Evolutionary conservation across 306 rosid genomes (phyloP), one percentile per base, ranked within the genome.

Genomic region (Vigna trinervia): DNA sequence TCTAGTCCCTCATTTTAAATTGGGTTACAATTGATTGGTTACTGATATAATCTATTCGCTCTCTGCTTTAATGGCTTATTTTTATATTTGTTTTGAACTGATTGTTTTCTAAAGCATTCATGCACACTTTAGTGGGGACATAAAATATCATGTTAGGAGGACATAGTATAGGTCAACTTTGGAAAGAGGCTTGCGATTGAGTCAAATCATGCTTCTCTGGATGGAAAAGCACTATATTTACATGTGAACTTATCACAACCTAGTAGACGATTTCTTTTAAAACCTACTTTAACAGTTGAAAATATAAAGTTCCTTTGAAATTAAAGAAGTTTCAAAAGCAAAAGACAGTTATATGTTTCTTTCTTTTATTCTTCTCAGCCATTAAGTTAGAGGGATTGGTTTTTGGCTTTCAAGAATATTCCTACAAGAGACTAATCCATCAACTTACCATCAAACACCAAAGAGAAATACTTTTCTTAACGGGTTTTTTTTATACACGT

Each of bases 121-220:
- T 63, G 17, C 78, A 62, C 7, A 28, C 43, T 80, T 17, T 74
- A 41, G 83, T 53, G 60, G 77, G 53, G 39, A 50, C 71, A 73
- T 56, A 69, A 74, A 59, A 71, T 61, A 76, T 65, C 79, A 65
- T 57, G 73, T 56, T 83, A 83, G 87, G 89, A 80, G 74, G 74
- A 59, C 56, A 46, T 43, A 8, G 34, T 43, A 63, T 41, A 62
- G 76, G 92, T 86, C 87, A 86, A 79, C 46, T 57, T 78, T 67
- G 86, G 88, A 82, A 58, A 78, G 41, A 58, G 79, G 53, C 69
- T 36, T 50, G 73, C 53, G 85, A 62, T 78, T 50, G 61, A 83
- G 89, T 89, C 92, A 81, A 84, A 84, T 71, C 56, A 76, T 74
- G 61, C 73, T 80, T 74, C 28, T 78, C 47, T 66, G 68, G 58